Evolutionary conservation across 2,329 filamentous ascomycete genomes (phyloP).

Genomic region (Aspergillus fijiensis): DNA sequence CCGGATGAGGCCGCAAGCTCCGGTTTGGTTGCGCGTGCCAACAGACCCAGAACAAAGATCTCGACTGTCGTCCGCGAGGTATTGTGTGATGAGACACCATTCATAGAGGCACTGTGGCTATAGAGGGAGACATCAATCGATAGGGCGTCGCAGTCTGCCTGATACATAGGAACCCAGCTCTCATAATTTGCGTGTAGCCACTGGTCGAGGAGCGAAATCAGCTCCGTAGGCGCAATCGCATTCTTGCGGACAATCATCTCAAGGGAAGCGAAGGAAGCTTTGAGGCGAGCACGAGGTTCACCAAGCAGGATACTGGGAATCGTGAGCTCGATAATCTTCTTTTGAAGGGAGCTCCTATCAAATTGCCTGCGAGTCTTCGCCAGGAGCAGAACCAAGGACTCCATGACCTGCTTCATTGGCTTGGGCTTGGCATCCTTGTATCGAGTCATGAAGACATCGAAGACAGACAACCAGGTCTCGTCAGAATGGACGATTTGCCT

Average conservation of each 20-base stretch:
- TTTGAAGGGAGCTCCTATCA: conserved; percentile 21
- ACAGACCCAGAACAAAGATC: conserved; percentile 33
- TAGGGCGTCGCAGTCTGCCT: conserved; percentile 34
- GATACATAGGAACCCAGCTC: conserved; percentile 34
- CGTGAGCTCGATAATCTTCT: conserved; percentile 26
- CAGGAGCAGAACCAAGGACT: conserved; percentile 39
- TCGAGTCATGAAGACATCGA: conserved; percentile 40
- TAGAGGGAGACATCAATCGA: conserved; percentile 26
- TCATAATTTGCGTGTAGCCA: conserved; percentile 37
- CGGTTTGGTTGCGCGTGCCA: conserved; percentile 32
- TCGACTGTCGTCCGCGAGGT: conserved; percentile 25
- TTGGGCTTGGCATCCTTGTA: conserved; percentile 47
- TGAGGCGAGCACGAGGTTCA: conserved; percentile 41
- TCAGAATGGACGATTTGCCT: conserved; percentile 34
- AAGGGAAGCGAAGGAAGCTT: conserved; percentile 37
- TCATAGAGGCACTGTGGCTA: conserved; percentile 16
- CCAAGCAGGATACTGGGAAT: conserved; percentile 40
- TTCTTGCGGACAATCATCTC: conserved; percentile 41
- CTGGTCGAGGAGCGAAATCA: conserved; percentile 29
- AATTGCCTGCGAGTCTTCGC: conserved; percentile 28
- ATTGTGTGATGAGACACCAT: conserved; percentile 9
- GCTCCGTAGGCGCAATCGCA: conserved; percentile 31
- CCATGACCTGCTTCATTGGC: conserved; percentile 46
- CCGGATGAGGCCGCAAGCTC: conserved; percentile 33
- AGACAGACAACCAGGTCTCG: conserved; percentile 41